Conservation (phyloP, 2,329 filamentous ascomycete genomes). For the Ophiostoma perfectum region DNA sequence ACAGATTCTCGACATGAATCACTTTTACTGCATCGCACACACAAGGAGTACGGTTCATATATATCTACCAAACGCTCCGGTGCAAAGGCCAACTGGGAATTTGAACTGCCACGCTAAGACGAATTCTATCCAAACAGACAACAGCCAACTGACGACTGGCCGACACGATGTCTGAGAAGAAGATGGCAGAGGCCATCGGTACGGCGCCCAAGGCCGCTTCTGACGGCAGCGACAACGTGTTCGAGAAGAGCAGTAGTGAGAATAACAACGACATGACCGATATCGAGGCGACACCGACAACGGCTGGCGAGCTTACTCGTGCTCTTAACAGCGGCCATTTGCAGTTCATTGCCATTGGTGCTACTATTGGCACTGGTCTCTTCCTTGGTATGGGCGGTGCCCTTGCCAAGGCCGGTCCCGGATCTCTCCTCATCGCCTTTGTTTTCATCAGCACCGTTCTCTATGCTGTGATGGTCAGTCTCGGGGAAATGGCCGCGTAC, state of each 20-base stretch:
- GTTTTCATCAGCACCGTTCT: conserved; percentile 55
- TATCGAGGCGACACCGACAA: conserved; percentile 5
- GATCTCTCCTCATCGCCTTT: conserved; percentile 54
- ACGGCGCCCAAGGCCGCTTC: conserved; percentile 4
- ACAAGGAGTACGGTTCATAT: neutral
- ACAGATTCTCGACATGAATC: neutral
- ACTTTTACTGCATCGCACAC: neutral
- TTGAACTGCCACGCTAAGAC: neutral
- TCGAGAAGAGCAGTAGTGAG: conserved; percentile 16
- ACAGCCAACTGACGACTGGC: conserved; percentile 1
- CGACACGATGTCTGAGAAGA: conserved; percentile 15
- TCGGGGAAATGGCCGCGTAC: conserved; percentile 60
- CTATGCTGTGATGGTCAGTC: conserved; percentile 56
- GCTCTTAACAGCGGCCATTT: conserved; percentile 51
- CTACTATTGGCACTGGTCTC: conserved; percentile 53
- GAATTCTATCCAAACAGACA: neutral
- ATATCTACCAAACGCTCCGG: neutral
- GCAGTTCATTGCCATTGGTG: conserved; percentile 55
- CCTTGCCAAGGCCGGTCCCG: conserved; percentile 29
- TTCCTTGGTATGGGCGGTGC: conserved; percentile 59
- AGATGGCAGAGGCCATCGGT: neutral
- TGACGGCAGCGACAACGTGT: conserved; percentile 2
- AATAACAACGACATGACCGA: conserved; percentile 10
- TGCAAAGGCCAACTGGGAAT: neutral
- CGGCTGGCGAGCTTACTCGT: conserved; percentile 42